phyloP scores from a whole-genome alignment of 2,329 filamentous ascomycete species.

The Hypoxylon rubiginosum region DNA sequence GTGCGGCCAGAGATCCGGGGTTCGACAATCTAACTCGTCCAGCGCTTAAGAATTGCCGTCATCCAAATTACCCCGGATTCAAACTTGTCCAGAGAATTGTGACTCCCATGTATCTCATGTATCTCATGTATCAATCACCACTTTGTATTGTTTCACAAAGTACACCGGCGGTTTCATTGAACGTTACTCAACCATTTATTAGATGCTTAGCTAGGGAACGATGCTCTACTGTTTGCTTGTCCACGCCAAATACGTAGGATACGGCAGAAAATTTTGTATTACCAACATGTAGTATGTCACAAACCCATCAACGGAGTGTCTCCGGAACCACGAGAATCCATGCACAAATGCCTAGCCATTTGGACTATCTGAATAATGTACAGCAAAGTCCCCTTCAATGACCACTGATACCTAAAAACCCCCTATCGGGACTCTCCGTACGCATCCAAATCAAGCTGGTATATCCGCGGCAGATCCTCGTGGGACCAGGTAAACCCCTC shows the following conservation, averaged over 20 bases:
- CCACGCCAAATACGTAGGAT: too few relatives aligned
- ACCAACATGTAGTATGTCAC: slow-evolving; percentile 27
- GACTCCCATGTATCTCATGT: too few relatives aligned
- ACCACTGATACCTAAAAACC: slow-evolving; percentile 42
- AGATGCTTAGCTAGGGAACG: not conserved
- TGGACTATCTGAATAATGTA: slow-evolving; percentile 55
- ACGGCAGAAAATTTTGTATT: slow-evolving; percentile 5
- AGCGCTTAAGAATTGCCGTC: slow-evolving; percentile 7
- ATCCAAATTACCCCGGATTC: slow-evolving; percentile 26
- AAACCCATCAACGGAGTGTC: slow-evolving; percentile 14
- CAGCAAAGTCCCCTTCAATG: slow-evolving; percentile 49
- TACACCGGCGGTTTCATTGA: slow-evolving; percentile 13
- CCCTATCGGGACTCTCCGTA: slow-evolving; percentile 45
- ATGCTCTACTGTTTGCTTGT: not conserved
- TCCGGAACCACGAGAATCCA: slow-evolving; percentile 20
- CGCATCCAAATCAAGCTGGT: slow-evolving; percentile 41
- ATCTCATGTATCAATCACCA: not conserved
- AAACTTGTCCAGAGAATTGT: not conserved
- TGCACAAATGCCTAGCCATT: slow-evolving; percentile 47
- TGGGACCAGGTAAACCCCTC: slow-evolving; percentile 34
- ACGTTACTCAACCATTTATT: not conserved
- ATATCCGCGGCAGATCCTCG: slow-evolving; percentile 40
- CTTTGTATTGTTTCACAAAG: slow-evolving; percentile 14
- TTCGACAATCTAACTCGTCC: slow-evolving; percentile 3
- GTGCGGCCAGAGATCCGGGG: slow-evolving; percentile 25